phyloP scores from a whole-genome alignment of 2,329 filamentous ascomycete genomes.

The Lachnellula hyalina region DNA sequence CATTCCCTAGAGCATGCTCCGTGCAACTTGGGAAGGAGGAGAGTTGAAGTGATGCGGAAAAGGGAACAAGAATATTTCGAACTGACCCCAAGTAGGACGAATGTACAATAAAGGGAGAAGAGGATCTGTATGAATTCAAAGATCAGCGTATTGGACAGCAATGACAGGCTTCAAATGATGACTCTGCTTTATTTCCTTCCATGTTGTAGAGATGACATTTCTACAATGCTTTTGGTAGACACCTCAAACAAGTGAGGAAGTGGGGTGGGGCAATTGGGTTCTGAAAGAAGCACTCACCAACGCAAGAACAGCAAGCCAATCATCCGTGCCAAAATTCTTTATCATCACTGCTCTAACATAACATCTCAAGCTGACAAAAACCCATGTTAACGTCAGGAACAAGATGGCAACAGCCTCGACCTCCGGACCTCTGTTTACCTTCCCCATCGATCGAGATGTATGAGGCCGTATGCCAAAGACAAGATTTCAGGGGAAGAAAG shows the following conservation, averaged over 20 bases:
- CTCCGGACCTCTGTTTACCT: slow-evolving; percentile 15
- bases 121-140: slow-evolving; percentile 9
- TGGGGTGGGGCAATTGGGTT: background rate
- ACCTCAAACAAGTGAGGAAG: background rate
- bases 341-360: slow-evolving; percentile 41
- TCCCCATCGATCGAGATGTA: slow-evolving; percentile 1
- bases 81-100: slow-evolving; percentile 16
- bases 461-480: background rate
- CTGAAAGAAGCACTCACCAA: slow-evolving; percentile 34
- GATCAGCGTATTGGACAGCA: background rate
- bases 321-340: slow-evolving; percentile 40
- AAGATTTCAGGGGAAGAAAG: background rate
- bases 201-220: background rate
- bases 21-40: no score
- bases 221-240: no score
- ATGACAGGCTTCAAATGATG: background rate
- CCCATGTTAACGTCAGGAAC: slow-evolving; percentile 34
- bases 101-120: slow-evolving; percentile 14
- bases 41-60: no score
- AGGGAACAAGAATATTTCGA: background rate
- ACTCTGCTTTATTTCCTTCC: background rate
- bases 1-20: no score
- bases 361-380: slow-evolving; percentile 37
- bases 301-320: slow-evolving; percentile 43
- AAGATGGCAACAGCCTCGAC: slow-evolving; percentile 19